These are phyloP conservation scores for Ustilago tritici DNA, from an alignment of 1,284 basidiomycete species.

Conservation along the genomic window DNA sequence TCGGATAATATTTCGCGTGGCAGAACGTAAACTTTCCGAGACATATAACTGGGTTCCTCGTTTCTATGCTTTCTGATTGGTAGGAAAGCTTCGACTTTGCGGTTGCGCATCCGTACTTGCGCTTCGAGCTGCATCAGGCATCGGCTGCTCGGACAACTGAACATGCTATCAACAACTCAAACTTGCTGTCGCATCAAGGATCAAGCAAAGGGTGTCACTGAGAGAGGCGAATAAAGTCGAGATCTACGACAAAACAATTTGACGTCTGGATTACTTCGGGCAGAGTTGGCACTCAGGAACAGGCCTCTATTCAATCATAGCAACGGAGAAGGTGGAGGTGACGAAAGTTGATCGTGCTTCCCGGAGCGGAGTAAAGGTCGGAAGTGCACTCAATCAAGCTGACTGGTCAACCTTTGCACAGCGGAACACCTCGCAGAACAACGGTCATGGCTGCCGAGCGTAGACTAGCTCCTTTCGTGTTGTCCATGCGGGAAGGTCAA, in stretches of 20 bases:
- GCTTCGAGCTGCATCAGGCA: background rate
- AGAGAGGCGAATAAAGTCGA: background rate
- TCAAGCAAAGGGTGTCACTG: no score
- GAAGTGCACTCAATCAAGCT: constrained; percentile 3
- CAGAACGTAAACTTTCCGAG: constrained; percentile 40
- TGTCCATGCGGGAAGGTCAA: background rate
- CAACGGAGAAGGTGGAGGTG: background rate
- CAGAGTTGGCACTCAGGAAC: background rate
- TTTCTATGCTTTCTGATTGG: constrained; percentile 10
- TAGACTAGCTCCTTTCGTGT: no score
- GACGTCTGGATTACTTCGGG: background rate
- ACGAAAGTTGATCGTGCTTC: background rate
- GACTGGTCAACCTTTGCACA: constrained; percentile 5
- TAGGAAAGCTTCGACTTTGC: background rate
- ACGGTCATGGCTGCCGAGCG: no score
- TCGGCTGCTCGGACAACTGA: background rate
- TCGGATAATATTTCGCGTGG: constrained; percentile 18
- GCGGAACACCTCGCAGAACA: background rate
- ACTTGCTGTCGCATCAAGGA: no score
- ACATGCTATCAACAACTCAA: background rate
- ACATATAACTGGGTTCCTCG: constrained; percentile 12
- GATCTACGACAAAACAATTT: background rate
- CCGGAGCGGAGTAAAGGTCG: background rate
- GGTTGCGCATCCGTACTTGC: background rate
- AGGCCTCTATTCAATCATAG: background rate